phyloP scores from a whole-genome alignment of 2,329 filamentous ascomycete genomes.

The Monosporascus sp. region DNA sequence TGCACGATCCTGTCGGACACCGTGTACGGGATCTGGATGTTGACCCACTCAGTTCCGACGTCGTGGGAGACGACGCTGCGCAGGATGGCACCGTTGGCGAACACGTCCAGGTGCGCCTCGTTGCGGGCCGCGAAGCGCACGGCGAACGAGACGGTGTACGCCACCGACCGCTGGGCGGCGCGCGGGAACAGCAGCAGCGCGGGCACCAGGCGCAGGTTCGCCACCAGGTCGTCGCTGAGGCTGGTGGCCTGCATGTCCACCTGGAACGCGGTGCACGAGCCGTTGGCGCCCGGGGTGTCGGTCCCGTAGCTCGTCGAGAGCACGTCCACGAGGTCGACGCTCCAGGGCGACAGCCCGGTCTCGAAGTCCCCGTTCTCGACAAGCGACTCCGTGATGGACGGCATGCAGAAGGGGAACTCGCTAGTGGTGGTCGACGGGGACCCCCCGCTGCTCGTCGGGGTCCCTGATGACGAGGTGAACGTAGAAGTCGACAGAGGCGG shows the following conservation, averaged over 20 bases:
- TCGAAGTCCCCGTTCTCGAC: slow-evolving; percentile 25
- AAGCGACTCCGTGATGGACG: slow-evolving; percentile 1
- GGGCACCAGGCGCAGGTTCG: slow-evolving; percentile 17
- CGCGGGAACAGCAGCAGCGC: slow-evolving; percentile 9
- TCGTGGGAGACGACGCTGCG: slow-evolving; percentile 31
- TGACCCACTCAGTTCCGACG: slow-evolving; percentile 30
- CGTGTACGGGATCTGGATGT: slow-evolving; percentile 45
- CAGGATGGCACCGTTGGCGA: slow-evolving; percentile 38
- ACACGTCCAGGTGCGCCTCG: slow-evolving; percentile 29
- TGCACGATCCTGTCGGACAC: slow-evolving; percentile 18
- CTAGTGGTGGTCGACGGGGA: slow-evolving; percentile 1
- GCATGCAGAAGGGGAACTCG: slow-evolving; percentile 3
- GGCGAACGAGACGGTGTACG: slow-evolving; percentile 12
- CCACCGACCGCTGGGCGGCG: slow-evolving; percentile 7
- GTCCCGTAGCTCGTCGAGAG: slow-evolving; percentile 19
- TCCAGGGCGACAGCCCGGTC: slow-evolving; percentile 20
- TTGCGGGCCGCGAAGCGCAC: slow-evolving; percentile 21
- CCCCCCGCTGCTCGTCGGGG: too few species aligned
- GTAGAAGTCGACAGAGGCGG: too few species aligned
- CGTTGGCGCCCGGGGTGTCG: slow-evolving; percentile 11
- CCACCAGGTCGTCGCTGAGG: slow-evolving; percentile 15
- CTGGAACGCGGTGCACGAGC: slow-evolving; percentile 17
- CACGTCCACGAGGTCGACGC: slow-evolving; percentile 20
- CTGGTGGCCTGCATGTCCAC: slow-evolving; percentile 18
- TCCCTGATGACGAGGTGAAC: too few species aligned